Conservation (phyloP, 2,329 filamentous ascomycete genomes). For the Aspergillus chevalieri region DNA sequence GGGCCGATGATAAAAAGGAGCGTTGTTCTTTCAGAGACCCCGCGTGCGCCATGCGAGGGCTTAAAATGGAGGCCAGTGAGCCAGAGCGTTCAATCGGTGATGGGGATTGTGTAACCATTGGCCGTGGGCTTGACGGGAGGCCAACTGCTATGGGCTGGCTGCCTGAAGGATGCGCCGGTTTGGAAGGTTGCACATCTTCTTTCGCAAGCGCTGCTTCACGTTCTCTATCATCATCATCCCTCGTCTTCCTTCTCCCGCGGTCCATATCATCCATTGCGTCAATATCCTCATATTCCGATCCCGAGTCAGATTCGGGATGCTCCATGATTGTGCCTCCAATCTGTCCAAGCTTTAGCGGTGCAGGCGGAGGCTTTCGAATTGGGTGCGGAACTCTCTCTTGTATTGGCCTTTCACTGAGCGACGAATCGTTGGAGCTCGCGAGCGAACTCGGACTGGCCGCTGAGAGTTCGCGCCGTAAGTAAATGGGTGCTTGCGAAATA, state of each 20-base stretch:
- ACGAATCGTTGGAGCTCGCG: constrained; percentile 14
- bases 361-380: constrained; percentile 74
- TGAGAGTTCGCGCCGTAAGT: constrained; percentile 10
- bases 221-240: constrained; percentile 78
- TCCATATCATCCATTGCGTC: constrained; percentile 61
- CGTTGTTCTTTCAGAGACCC: constrained; percentile 33
- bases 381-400: constrained; percentile 46
- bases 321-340: constrained; percentile 38
- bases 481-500: constrained; percentile 5
- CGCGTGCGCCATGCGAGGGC: constrained; percentile 18
- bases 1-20: constrained; percentile 39
- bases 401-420: constrained; percentile 10
- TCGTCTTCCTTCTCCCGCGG: constrained; percentile 73
- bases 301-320: constrained; percentile 52
- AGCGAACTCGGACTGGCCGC: constrained; percentile 14
- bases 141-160: constrained; percentile 8
- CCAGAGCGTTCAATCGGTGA: constrained; percentile 17
- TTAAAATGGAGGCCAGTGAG: constrained; percentile 28
- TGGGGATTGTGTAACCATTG: constrained; percentile 35
- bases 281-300: constrained; percentile 78
- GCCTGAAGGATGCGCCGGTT: constrained; percentile 24
- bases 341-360: constrained; percentile 66
- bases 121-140: constrained; percentile 43
- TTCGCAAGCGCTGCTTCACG: constrained; percentile 63
- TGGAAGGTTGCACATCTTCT: constrained; percentile 49